Conservation (phyloP, 2,329 filamentous ascomycete species). For the Aureobasidium sp. region DNA sequence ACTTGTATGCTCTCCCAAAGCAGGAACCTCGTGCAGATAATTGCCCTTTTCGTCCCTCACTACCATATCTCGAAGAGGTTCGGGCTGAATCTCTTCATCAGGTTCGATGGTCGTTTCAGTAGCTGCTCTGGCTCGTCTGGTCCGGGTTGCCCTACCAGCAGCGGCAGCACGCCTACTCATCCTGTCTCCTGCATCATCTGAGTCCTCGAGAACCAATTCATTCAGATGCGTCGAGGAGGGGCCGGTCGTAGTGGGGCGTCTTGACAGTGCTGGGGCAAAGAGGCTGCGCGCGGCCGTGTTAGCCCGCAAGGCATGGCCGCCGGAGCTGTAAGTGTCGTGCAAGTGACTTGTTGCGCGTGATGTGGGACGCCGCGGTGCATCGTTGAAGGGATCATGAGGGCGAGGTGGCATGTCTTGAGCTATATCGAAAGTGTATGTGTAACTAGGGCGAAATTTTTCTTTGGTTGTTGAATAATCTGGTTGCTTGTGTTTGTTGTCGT, state of each 20-base stretch:
- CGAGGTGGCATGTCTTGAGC: background rate
- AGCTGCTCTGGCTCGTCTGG: background rate
- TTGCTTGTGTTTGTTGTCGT: background rate
- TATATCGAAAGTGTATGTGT: background rate
- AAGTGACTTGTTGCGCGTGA: background rate
- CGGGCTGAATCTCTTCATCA: background rate
- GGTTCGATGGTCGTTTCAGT: conserved; percentile 7
- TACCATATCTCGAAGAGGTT: conserved; percentile 3
- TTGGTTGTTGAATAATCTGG: background rate
- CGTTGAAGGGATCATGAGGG: conserved; percentile 5
- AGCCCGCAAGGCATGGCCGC: conserved; percentile 1
- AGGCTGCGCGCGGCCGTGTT: conserved; percentile 9
- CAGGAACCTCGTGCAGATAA: conserved; percentile 5
- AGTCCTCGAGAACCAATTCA: conserved; percentile 9
- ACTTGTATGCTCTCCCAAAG: background rate
- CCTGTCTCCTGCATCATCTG: background rate
- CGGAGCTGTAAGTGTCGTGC: conserved; percentile 2
- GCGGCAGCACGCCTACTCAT: background rate
- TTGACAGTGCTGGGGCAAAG: conserved; percentile 6
- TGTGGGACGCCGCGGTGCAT: conserved; percentile 7
- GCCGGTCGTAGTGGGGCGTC: background rate
- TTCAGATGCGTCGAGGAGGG: background rate
- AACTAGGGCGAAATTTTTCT: too few relatives aligned
- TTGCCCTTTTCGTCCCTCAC: conserved; percentile 4
- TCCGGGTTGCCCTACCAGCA: background rate